Base-by-base conservation (phyloP, 2,329 filamentous ascomycete genomes). In the Aspergillus nomiae region DNA sequence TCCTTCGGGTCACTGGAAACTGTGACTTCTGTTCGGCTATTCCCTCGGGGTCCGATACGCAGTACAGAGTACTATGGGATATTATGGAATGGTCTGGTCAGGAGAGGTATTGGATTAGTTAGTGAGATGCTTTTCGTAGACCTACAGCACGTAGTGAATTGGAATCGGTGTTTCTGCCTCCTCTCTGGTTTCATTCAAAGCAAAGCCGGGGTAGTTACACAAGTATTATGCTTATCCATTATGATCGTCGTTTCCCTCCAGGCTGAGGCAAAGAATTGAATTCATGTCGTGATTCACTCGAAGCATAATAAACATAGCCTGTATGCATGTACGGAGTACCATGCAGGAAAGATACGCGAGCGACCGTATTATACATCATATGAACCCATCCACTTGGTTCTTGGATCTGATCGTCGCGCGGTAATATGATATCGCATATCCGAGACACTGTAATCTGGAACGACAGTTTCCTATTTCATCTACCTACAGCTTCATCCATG, bases 351-450 rank as follows among this genome's bases (percentile, higher is more conserved):
- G 46, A 50, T 50, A 50, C 26, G 46, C 46, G 24, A 30, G 24
- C 16, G 46, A 30, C 46, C 19, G n/a, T 38, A 28, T 19, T 38
- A 26, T 46, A 58, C 26, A 50, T 50, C 26, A 50, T 19, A 24
- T 41, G 16, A 57, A 57, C 56, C 59, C 61, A 55, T 61, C 41
- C 19, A 30, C 32, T 61, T 55, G 63, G 63, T 63, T 58, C 55
- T 55, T 38, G 56, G 63, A 45, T 61, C 32, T 53, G 61, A 65
- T 65, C 61, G 36, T 36, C 62, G 56, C 43, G 50, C 45, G 30
- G 38, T 19, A 51, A 59, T 59, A 59, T 58, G 56, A 59, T 32
- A 26, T 50, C 38, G 32, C 55, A 58, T 43, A 62, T 62, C 46
- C 26, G 26, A 50, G 26, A 50, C 26, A 28, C 46, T 4, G 46